A percentile compares a stretch with the other conserved stretches of the same genome.
Evolutionary conservation across 2,329 filamentous ascomycete species (phyloP).

Genomic region (Calonectria henricotiae): DNA sequence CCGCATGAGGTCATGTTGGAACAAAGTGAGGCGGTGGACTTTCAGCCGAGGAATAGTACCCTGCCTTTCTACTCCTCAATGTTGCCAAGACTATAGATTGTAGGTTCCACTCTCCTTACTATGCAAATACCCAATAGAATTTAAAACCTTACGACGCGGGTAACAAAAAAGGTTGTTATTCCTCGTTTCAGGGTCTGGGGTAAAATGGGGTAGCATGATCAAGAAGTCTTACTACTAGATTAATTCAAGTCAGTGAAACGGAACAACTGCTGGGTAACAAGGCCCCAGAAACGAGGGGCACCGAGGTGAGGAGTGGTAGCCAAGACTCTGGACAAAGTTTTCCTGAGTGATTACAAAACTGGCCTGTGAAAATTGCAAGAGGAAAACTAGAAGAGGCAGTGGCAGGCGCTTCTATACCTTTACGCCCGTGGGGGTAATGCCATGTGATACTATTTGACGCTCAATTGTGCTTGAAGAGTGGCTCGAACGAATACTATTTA

Average conservation of each 20-base stretch:
- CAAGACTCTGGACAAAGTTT: slow-evolving; percentile 1
- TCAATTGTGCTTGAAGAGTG: too few species aligned
- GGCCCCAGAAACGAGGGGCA: not conserved
- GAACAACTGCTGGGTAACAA: not conserved
- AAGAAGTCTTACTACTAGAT: too few species aligned
- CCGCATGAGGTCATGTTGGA: not conserved
- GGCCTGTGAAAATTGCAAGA: too few species aligned
- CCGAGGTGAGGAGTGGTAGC: not conserved
- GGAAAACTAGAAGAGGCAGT: not conserved
- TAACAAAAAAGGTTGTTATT: not conserved
- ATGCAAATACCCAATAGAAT: not conserved
- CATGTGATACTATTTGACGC: not conserved
- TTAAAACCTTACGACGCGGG: not conserved
- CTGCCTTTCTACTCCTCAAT: not conserved
- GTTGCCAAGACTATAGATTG: not conserved
- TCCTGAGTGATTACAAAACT: not conserved
- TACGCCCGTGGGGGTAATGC: too few species aligned
- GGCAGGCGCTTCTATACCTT: not conserved
- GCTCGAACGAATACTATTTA: too few species aligned
- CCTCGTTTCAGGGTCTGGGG: not conserved
- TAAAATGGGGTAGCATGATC: slow-evolving; percentile 4
- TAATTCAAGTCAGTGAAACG: not conserved
- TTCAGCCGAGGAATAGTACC: not conserved
- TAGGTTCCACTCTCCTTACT: not conserved
- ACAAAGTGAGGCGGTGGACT: not conserved